Conservation (phyloP, 305 asterid genomes). For the Solanum hybrid region DNA sequence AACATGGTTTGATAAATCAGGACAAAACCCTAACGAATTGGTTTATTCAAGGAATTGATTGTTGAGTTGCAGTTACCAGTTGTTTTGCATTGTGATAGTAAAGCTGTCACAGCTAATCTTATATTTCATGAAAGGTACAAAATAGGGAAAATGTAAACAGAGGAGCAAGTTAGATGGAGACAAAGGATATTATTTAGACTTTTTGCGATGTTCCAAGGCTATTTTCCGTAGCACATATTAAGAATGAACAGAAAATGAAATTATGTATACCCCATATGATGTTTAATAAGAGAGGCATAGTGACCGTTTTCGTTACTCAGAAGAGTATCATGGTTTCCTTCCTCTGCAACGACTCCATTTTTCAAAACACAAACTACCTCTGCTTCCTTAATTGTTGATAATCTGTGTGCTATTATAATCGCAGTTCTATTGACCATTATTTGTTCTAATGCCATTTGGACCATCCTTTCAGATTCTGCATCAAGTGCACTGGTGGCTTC, state of each 20-base stretch:
- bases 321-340: slow-evolving; percentile 1
- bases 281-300: neutral
- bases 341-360: neutral
- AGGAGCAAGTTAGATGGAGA: neutral
- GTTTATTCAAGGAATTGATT: neutral
- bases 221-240: neutral
- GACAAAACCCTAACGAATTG: neutral
- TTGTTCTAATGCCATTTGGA: slow-evolving; percentile 3
- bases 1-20: neutral
- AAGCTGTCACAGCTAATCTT: neutral
- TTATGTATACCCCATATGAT: neutral
- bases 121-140: neutral
- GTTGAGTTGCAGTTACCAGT: neutral
- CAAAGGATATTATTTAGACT: too few relatives aligned
- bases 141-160: neutral
- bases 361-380: neutral
- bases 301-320: neutral
- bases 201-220: too few relatives aligned
- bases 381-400: neutral
- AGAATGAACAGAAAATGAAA: neutral
- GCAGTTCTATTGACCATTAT: neutral
- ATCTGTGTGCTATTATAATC: slow-evolving; percentile 5
- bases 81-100: neutral
- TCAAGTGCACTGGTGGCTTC: slow-evolving; percentile 7
- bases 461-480: slow-evolving; percentile 2